Conservation (phyloP, 2,329 filamentous ascomycete genomes). For the Talaromyces funiculosus region DNA sequence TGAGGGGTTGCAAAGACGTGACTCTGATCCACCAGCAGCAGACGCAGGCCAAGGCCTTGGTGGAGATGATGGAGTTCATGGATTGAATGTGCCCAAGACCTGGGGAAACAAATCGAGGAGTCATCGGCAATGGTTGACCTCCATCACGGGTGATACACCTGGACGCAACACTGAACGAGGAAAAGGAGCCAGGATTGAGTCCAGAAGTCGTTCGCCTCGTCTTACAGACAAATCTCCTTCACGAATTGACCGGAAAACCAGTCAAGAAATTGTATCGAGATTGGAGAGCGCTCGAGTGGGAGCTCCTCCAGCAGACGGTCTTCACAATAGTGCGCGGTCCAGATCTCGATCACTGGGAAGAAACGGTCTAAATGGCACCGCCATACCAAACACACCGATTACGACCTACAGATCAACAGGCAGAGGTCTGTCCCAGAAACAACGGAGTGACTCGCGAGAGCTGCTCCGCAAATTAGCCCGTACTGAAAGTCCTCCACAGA, state of each 20-base stretch:
- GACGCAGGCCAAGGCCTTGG: conserved; percentile 12
- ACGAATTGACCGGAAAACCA: background rate
- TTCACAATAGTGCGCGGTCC: conserved; percentile 10
- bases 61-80: conserved; percentile 20
- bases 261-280: background rate
- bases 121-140: conserved; percentile 33
- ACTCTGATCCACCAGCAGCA: conserved; percentile 21
- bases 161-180: conserved; percentile 15
- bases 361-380: conserved; percentile 18
- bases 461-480: conserved; percentile 39
- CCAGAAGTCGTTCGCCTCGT: conserved; percentile 9
- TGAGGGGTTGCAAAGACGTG: conserved; percentile 34
- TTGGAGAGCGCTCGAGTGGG: conserved; percentile 7
- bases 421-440: conserved; percentile 25
- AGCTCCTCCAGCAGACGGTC: conserved; percentile 15
- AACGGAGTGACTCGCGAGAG: conserved; percentile 35
- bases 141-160: conserved; percentile 19
- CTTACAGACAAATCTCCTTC: conserved; percentile 1
- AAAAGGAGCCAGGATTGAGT: conserved; percentile 3
- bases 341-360: conserved; percentile 10
- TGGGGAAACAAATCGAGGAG: conserved; percentile 33
- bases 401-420: conserved; percentile 29
- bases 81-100: conserved; percentile 32
- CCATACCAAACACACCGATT: conserved; percentile 35
- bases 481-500: conserved; percentile 29